Conservation (phyloP, 2,329 filamentous ascomycete species). For the Fusarium tupiense region DNA sequence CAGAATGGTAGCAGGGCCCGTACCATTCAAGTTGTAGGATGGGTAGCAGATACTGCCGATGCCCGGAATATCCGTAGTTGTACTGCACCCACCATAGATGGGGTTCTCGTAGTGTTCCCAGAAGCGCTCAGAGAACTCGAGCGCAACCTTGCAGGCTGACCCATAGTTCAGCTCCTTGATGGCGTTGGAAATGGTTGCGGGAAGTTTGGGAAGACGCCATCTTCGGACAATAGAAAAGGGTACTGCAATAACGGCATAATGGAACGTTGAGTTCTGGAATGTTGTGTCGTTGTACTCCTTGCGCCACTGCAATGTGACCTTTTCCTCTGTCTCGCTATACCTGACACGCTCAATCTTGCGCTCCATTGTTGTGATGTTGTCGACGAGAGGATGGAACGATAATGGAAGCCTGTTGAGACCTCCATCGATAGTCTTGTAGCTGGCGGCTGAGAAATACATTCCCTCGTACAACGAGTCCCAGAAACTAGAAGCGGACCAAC, state of each 20-base stretch:
- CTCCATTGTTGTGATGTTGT: background rate
- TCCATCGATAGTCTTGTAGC: background rate
- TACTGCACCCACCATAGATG: background rate
- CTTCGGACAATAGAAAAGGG: constrained; percentile 5
- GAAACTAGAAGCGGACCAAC: background rate
- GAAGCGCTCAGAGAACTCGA: constrained; percentile 9
- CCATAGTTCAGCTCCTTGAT: constrained; percentile 6
- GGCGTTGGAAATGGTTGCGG: constrained; percentile 9
- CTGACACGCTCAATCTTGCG: constrained; percentile 8
- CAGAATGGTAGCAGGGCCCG: background rate
- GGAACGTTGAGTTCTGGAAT: constrained; percentile 5
- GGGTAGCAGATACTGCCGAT: constrained; percentile 6
- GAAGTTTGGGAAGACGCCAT: background rate
- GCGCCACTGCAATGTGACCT: constrained; percentile 1
- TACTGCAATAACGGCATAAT: background rate
- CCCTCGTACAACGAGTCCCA: background rate
- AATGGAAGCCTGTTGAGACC: background rate
- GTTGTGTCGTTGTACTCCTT: background rate
- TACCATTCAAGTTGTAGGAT: constrained; percentile 3
- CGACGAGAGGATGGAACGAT: background rate
- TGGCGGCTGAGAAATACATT: background rate
- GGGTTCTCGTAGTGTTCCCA: constrained; percentile 19
- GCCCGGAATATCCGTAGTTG: background rate
- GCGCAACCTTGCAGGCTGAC: background rate
- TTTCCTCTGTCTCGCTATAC: background rate